These are phyloP conservation scores for Colletotrichum magnum DNA, from an alignment of 2,329 filamentous ascomycete genomes.

Conservation along the genomic window DNA sequence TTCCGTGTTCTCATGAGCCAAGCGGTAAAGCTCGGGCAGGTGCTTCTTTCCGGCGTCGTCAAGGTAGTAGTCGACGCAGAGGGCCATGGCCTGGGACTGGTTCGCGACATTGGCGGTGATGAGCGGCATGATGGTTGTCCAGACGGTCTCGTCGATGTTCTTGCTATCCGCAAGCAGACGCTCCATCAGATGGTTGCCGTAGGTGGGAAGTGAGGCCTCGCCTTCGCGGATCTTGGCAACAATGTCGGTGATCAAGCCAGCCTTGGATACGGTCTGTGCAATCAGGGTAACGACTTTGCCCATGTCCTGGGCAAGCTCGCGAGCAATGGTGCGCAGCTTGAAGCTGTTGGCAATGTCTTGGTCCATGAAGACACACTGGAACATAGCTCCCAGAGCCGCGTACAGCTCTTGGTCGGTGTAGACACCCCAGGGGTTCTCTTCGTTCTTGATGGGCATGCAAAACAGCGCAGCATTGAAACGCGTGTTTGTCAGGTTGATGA, in stretches of 20 bases:
- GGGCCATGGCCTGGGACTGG: conserved; percentile 70
- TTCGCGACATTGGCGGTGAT: conserved; percentile 70
- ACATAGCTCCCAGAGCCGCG: conserved; percentile 69
- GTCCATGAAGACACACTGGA: conserved; percentile 68
- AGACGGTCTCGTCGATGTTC: conserved; percentile 67
- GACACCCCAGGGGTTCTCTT: conserved; percentile 63
- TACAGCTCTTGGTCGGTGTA: conserved; percentile 72
- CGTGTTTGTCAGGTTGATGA: conserved; percentile 68
- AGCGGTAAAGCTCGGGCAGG: conserved; percentile 65
- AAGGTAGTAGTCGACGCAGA: conserved; percentile 73
- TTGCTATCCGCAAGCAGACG: conserved; percentile 68
- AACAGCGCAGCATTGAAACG: conserved; percentile 70
- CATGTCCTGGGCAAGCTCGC: conserved; percentile 64
- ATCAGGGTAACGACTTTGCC: conserved; percentile 66
- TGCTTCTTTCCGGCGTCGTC: conserved; percentile 62
- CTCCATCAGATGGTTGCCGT: conserved; percentile 70
- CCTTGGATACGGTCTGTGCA: conserved; percentile 62
- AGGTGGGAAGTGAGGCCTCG: conserved; percentile 58
- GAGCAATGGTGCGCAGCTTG: conserved; percentile 65
- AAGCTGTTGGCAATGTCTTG: conserved; percentile 70
- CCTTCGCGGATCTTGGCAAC: conserved; percentile 61
- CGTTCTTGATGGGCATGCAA: conserved; percentile 68
- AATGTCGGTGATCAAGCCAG: conserved; percentile 61
- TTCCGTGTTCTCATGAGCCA: conserved; percentile 63
- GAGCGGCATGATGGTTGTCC: conserved; percentile 69